phyloP scores from a whole-genome alignment of 176 grass and related monocot genomes.

The Dendrocalamus sinicus region DNA sequence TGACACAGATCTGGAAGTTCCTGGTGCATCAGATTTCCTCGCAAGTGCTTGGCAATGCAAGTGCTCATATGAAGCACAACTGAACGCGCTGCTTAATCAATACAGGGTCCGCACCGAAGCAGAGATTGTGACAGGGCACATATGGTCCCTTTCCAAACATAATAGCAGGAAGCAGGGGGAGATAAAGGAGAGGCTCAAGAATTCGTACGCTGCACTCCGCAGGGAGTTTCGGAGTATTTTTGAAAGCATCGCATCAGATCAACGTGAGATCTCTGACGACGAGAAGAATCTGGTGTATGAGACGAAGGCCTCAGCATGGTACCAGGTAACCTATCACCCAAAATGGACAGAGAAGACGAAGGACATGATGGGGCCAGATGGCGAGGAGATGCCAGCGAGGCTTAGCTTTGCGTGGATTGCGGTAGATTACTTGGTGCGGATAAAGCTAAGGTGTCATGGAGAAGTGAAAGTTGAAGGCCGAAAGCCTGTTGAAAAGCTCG shows the following conservation, averaged over 20 bases:
- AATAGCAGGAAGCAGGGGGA: conserved; percentile 80
- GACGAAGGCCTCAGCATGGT: conserved; percentile 86
- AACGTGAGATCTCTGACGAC: conserved; percentile 50
- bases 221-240: conserved; percentile 67
- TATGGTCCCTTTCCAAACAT: conserved; percentile 66
- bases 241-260: conserved; percentile 46
- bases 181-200: conserved; percentile 79
- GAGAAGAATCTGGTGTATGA: conserved; percentile 62
- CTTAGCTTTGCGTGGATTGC: conserved; percentile 93
- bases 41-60: conserved; percentile 66
- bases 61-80: conserved; percentile 61
- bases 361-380: conserved; percentile 53
- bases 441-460: conserved; percentile 61
- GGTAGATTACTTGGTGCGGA: conserved; percentile 69
- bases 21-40: conserved; percentile 63
- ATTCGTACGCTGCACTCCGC: conserved; percentile 62
- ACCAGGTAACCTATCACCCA: conserved; percentile 86
- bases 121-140: conserved; percentile 84
- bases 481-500: conserved; percentile 67
- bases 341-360: conserved; percentile 60
- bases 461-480: conserved; percentile 34
- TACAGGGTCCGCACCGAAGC: conserved; percentile 71
- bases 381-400: conserved; percentile 37
- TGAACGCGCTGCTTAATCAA: conserved; percentile 68
- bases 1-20: conserved; percentile 76